Conservation (phyloP, 805 yeast genomes). For the Ogataea angusta region DNA sequence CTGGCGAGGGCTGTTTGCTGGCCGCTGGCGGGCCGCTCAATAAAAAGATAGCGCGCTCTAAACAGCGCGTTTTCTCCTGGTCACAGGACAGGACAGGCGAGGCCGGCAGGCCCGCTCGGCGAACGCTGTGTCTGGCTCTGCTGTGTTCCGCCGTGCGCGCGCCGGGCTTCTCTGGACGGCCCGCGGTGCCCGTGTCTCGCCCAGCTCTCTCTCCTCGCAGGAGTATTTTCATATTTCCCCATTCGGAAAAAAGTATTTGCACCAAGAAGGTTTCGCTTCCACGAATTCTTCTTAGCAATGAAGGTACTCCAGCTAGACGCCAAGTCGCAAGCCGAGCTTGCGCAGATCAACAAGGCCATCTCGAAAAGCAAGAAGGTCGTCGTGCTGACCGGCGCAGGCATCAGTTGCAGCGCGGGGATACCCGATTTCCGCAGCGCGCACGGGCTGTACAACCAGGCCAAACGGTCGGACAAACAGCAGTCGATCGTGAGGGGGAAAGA, state of each 20-base stretch:
- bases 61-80: neutral
- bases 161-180: neutral
- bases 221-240: constrained; percentile 17
- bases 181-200: neutral
- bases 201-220: neutral
- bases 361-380: constrained; percentile 53
- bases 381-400: constrained; percentile 91
- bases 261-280: constrained; percentile 6
- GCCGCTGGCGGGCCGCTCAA: neutral
- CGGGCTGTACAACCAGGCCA: constrained; percentile 78
- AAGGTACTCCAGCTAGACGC: constrained; percentile 20
- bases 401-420: constrained; percentile 94
- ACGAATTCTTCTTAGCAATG: constrained; percentile 15
- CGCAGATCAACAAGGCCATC: constrained; percentile 39
- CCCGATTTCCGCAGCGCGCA: constrained; percentile 88
- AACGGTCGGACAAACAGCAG: constrained; percentile 40
- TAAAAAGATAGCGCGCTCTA: neutral
- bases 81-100: too few relatives aligned
- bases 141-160: too few relatives aligned
- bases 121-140: too few relatives aligned
- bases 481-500: constrained; percentile 81
- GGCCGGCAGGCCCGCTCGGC: too few relatives aligned
- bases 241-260: constrained; percentile 9
- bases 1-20: neutral
- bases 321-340: constrained; percentile 18